A percentile compares a stretch with the other conserved stretches of the same genome.
These are phyloP conservation scores for Metahyphopichia silvanorum DNA, from an alignment of 805 yeast species.

Conservation along the genomic window DNA sequence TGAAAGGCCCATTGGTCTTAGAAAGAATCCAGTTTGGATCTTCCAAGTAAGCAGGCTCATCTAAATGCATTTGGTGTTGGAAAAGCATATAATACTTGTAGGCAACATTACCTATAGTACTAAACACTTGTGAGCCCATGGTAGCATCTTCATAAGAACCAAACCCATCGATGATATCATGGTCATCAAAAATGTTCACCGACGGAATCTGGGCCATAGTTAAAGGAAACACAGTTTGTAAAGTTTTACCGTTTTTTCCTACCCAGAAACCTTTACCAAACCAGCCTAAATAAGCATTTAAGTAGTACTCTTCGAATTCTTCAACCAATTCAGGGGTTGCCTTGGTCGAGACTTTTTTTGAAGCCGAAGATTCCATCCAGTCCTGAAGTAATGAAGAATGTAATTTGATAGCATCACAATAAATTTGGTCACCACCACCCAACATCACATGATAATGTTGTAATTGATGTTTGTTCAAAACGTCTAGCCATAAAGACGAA, in stretches of 20 bases:
- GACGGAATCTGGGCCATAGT: constrained; percentile 84
- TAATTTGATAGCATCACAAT: constrained; percentile 75
- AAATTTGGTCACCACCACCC: constrained; percentile 97
- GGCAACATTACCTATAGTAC: constrained; percentile 73
- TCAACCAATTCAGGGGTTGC: constrained; percentile 45
- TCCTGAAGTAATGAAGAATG: constrained; percentile 50
- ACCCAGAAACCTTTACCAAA: constrained; percentile 87
- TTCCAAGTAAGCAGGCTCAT: constrained; percentile 21
- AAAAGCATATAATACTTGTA: constrained; percentile 85
- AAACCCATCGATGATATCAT: constrained; percentile 94
- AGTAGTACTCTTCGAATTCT: constrained; percentile 64
- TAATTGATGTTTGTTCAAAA: constrained; percentile 58
- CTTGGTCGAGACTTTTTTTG: constrained; percentile 37
- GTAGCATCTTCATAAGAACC: constrained; percentile 82
- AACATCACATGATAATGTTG: constrained; percentile 85
- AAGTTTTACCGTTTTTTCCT: constrained; percentile 63
- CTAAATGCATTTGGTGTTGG: constrained; percentile 74
- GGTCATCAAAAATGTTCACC: constrained; percentile 88
- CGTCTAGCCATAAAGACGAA: constrained; percentile 86
- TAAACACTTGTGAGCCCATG: constrained; percentile 68
- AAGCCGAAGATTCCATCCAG: constrained; percentile 61
- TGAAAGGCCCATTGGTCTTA: constrained; percentile 59
- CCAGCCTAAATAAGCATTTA: constrained; percentile 79
- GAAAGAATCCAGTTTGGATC: constrained; percentile 66
- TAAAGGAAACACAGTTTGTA: constrained; percentile 65